These are phyloP conservation scores for Tulasnella sp. DNA, from an alignment of 768 basidiomycete genomes.

Conservation along the genomic window DNA sequence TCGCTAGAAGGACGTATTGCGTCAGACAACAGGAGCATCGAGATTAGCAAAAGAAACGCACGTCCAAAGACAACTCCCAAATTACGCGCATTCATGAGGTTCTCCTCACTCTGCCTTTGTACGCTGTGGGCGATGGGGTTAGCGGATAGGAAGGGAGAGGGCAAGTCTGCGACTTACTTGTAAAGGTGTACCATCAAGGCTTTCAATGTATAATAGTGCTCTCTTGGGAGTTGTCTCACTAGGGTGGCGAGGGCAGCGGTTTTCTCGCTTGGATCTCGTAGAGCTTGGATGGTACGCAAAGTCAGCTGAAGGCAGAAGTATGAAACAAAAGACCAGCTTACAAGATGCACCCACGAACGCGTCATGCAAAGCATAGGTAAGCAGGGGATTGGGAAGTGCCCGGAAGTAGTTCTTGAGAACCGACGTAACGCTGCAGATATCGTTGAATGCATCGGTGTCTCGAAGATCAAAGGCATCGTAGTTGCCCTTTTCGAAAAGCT, in stretches of 20 bases:
- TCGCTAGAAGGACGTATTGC: constrained; percentile 52
- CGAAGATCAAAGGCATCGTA: constrained; percentile 83
- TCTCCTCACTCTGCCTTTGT: constrained; percentile 60
- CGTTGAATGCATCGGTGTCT: constrained; percentile 88
- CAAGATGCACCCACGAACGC: constrained; percentile 76
- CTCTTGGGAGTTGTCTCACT: constrained; percentile 71
- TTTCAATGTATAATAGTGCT: constrained; percentile 83
- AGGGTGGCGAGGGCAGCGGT: constrained; percentile 59
- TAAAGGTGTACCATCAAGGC: constrained; percentile 83
- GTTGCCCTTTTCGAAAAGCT: constrained; percentile 90
- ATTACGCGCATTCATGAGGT: constrained; percentile 93
- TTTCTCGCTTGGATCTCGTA: constrained; percentile 60
- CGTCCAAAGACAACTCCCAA: constrained; percentile 98
- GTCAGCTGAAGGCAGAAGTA: neutral
- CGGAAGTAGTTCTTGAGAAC: constrained; percentile 97
- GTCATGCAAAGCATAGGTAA: constrained; percentile 89
- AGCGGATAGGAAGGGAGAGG: neutral
- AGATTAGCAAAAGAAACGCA: constrained; percentile 46
- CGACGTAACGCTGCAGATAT: constrained; percentile 93
- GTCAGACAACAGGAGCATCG: neutral
- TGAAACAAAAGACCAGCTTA: constrained; percentile 33
- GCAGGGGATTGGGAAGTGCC: constrained; percentile 80
- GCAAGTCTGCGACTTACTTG: constrained; percentile 49
- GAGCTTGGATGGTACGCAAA: constrained; percentile 31
- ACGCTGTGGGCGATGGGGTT: constrained; percentile 42